A percentile compares a stretch with the other conserved stretches of the same genome.
phyloP scores from a whole-genome alignment of 371 early-diverging fungal genomes.

The Nematocida parisii region DNA sequence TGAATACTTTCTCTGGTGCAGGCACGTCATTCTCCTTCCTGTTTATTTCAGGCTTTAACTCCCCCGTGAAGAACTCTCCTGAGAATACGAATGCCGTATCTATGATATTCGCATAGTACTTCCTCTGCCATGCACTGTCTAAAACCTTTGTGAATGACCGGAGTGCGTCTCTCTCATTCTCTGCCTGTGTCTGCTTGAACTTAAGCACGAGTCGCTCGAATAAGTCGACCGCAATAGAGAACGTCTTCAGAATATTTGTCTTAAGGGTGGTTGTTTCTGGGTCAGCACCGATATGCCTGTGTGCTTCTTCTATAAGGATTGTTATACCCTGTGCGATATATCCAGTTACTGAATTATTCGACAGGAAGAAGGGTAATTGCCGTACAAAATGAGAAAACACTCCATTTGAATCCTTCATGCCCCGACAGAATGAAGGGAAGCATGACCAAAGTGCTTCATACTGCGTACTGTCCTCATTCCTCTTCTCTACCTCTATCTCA shows the following conservation, averaged over 20 bases:
- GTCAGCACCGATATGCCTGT: neutral
- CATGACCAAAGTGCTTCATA: constrained; percentile 51
- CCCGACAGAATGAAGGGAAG: constrained; percentile 56
- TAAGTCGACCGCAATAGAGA: constrained; percentile 1
- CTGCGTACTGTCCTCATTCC: constrained; percentile 17
- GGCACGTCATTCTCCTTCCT: constrained; percentile 52
- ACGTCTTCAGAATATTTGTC: constrained; percentile 11
- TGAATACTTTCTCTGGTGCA: constrained; percentile 31
- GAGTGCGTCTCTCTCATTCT: constrained; percentile 38
- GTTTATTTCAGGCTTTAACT: constrained; percentile 23
- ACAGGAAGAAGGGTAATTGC: neutral
- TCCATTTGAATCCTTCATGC: constrained; percentile 8
- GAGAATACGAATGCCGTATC: neutral
- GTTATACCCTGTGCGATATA: constrained; percentile 41
- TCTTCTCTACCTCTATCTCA: constrained; percentile 10
- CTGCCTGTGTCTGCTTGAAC: constrained; percentile 24
- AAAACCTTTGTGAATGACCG: constrained; percentile 6
- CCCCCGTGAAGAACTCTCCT: neutral
- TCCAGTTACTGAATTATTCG: constrained; percentile 25
- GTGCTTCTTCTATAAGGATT: constrained; percentile 32
- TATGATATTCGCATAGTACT: constrained; percentile 26
- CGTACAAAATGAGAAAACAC: neutral
- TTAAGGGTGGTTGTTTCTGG: neutral
- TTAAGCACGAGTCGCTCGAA: constrained; percentile 16
- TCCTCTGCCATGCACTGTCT: constrained; percentile 23